Percentiles rank a stretch among this genome's conserved stretches.
phyloP scores from a whole-genome alignment of 495 filamentous ascomycete genomes.

The Pyrenula massariospora region DNA sequence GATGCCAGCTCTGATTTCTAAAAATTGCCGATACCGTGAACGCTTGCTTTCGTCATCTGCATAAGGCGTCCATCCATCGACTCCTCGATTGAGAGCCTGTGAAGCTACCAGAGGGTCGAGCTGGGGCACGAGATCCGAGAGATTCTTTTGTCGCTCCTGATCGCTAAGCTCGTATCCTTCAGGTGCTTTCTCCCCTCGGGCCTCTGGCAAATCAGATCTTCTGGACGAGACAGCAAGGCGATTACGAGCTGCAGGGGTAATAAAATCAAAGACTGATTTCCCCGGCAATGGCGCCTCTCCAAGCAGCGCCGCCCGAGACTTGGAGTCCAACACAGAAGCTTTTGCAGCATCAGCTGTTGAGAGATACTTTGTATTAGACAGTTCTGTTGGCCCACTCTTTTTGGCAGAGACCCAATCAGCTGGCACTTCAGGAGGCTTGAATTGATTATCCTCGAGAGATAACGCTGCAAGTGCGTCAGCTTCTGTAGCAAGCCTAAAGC shows the following conservation, averaged over 20 bases:
- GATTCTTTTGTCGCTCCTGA: slow-evolving; percentile 43
- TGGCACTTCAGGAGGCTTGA: slow-evolving; percentile 66
- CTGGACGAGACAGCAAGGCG: slow-evolving; percentile 67
- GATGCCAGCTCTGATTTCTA: slow-evolving; percentile 66
- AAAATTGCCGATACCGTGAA: slow-evolving; percentile 63
- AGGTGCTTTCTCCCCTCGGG: slow-evolving; percentile 58
- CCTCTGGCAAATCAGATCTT: slow-evolving; percentile 64
- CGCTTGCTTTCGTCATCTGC: slow-evolving; percentile 69
- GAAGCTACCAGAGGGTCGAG: slow-evolving; percentile 64
- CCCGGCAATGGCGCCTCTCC: slow-evolving; percentile 75
- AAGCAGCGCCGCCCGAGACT: slow-evolving; percentile 65
- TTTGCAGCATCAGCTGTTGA: slow-evolving; percentile 67
- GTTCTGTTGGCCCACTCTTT: slow-evolving; percentile 19
- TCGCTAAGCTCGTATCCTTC: slow-evolving; percentile 46
- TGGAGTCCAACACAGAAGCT: slow-evolving; percentile 65
- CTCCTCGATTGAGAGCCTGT: slow-evolving; percentile 63
- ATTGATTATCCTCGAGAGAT: slow-evolving; percentile 47
- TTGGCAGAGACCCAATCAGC: slow-evolving; percentile 65
- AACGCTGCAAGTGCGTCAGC: slow-evolving; percentile 37
- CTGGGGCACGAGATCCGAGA: slow-evolving; percentile 57
- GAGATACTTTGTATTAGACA: slow-evolving; percentile 33
- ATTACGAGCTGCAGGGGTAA: slow-evolving; percentile 70
- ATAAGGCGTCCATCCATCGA: slow-evolving; percentile 73
- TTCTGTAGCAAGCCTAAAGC: slow-evolving; percentile 62
- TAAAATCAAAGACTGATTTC: slow-evolving; percentile 92